These are phyloP conservation scores for Fomitopsis pinicola DNA, from an alignment of 1,284 basidiomycete species.

Conservation along the genomic window DNA sequence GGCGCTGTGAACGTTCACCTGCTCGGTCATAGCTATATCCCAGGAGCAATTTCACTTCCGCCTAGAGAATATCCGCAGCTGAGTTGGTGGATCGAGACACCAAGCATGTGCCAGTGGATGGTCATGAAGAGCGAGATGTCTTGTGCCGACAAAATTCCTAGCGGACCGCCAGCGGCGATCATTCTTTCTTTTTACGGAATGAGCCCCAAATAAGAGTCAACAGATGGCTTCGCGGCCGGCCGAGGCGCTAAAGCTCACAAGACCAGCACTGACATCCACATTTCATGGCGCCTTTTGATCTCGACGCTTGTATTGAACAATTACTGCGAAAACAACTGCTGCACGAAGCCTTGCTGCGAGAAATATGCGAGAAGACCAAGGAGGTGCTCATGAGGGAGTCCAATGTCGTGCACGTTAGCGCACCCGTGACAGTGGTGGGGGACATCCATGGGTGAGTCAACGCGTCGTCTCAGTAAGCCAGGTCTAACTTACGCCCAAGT, in stretches of 20 bases:
- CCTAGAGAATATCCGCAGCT: too few relatives aligned
- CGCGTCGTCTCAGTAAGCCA: slow-evolving; percentile 10
- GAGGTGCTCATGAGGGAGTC: slow-evolving; percentile 98
- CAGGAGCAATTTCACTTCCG: too few relatives aligned
- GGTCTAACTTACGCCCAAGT: slow-evolving; percentile 43
- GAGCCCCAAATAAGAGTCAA: neutral
- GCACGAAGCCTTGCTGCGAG: slow-evolving; percentile 87
- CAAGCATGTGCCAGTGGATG: too few relatives aligned
- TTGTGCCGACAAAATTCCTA: neutral
- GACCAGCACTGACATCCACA: neutral
- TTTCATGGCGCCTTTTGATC: slow-evolving; percentile 86
- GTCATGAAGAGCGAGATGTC: too few relatives aligned
- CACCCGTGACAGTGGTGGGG: slow-evolving; percentile 98
- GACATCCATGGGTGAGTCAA: slow-evolving; percentile 94
- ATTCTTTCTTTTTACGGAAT: slow-evolving; percentile 1
- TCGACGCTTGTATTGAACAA: slow-evolving; percentile 92
- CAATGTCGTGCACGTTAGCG: slow-evolving; percentile 96
- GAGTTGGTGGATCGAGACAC: too few relatives aligned
- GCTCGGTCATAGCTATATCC: too few relatives aligned
- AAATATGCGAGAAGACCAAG: slow-evolving; percentile 98
- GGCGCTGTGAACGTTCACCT: too few relatives aligned
- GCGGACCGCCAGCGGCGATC: neutral
- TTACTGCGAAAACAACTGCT: slow-evolving; percentile 89
- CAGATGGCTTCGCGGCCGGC: slow-evolving; percentile 1
- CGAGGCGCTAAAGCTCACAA: neutral